Conservation (phyloP, 495 filamentous ascomycete genomes). For the Penicillium lividum region DNA sequence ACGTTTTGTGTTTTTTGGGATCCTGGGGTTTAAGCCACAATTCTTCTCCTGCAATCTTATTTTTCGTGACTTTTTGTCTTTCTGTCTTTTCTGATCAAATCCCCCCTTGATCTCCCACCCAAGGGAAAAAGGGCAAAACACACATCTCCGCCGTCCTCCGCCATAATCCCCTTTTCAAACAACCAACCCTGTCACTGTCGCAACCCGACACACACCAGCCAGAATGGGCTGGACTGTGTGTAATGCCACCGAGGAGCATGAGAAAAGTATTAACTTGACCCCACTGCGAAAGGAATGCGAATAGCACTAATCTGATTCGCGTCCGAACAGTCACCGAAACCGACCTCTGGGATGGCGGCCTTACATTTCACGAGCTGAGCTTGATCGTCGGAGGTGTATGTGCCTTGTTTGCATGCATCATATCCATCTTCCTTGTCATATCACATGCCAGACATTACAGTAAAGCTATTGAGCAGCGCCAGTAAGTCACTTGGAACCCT, state of each 20-base stretch:
- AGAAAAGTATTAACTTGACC: slow-evolving; percentile 35
- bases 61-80: background rate
- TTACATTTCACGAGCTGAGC: slow-evolving; percentile 51
- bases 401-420: slow-evolving; percentile 41
- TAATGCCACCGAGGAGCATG: slow-evolving; percentile 48
- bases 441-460: slow-evolving; percentile 82
- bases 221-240: slow-evolving; percentile 54
- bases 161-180: slow-evolving; percentile 11
- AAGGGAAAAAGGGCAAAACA: slow-evolving; percentile 24
- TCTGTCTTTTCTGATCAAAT: background rate
- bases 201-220: slow-evolving; percentile 18
- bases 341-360: slow-evolving; percentile 48
- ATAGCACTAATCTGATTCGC: slow-evolving; percentile 12
- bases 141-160: background rate
- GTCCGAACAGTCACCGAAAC: slow-evolving; percentile 39
- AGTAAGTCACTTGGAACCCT: slow-evolving; percentile 53
- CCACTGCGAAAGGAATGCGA: background rate
- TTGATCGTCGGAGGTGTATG: slow-evolving; percentile 51
- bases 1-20: background rate
- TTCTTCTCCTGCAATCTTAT: background rate
- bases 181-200: slow-evolving; percentile 1
- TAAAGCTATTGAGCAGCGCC: slow-evolving; percentile 78
- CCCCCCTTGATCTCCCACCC: slow-evolving; percentile 25
- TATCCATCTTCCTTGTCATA: slow-evolving; percentile 61
- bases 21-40: background rate